Base-by-base conservation (phyloP, 1,284 basidiomycete genomes). In the Sporisorium exsertum region DNA sequence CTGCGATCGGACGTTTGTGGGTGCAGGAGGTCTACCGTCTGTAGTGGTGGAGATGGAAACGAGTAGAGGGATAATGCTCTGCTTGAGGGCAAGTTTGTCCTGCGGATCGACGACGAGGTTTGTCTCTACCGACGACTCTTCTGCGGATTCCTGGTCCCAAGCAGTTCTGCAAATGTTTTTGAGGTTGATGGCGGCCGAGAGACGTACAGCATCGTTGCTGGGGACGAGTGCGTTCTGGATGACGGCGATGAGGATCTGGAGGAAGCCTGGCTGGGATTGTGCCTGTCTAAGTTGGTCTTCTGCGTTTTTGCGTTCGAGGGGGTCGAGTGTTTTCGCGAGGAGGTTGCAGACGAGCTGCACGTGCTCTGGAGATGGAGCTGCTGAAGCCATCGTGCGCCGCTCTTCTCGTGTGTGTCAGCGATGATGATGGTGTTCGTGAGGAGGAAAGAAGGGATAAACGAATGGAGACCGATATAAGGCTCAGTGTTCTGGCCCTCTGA, bases 31-130 rank as follows among this genome's bases (percentile, higher is more conserved):
- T 10, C 37, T 65, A 15, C 58, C 68, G 24, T 74, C 71, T 4
- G 69, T 52, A 22, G 54, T 60, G 16, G 71, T 67, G n/a, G 72
- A 67, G 45, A 96, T 88, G 29, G 90, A 86, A 61, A 95, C 90
- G 91, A 96, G 94, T 26, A 93, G 91, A 5, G 92, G 91, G 2
- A 95, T 90, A 58, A 95, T 89, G 78, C 91, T 89, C 7, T 88
- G 86, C 73, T 92, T 90, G 57, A 95, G 87, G 0, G 89, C 84
- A 6, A 86, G 86, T 83, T 94, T 92, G 88, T 95, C 92, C 22
- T 67, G 45, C 3, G 52, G 45, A 5, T 54, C 29, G 45, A 76
- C 40, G 46, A 58, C 42, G 2, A 47, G n/a, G 29, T 5, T 5
- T 32, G 29, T 10, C 10, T 63, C 53, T 5, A 63, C 46, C 1